phyloP scores from a whole-genome alignment of 805 yeast species.

The Candida koratica region DNA sequence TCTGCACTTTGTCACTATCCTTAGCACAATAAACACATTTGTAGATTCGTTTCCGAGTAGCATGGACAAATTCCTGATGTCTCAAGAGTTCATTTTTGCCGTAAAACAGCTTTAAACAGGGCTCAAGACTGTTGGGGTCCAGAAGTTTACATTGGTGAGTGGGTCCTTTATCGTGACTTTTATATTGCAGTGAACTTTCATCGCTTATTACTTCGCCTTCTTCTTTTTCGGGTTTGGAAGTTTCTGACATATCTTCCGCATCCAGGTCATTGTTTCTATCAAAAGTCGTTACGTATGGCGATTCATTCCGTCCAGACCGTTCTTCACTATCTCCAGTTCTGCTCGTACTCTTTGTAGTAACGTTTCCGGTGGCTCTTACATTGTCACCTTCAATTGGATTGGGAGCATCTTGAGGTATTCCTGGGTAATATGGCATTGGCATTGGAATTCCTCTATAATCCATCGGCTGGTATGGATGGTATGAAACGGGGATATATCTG shows the following conservation, averaged over 20 bases:
- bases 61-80: slow-evolving; percentile 46
- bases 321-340: background rate
- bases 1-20: slow-evolving; percentile 32
- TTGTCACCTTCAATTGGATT: background rate
- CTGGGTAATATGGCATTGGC: slow-evolving; percentile 2
- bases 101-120: slow-evolving; percentile 39
- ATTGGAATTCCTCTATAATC: slow-evolving; percentile 3
- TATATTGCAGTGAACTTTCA: background rate
- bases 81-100: slow-evolving; percentile 42
- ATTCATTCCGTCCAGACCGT: background rate
- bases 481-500: slow-evolving; percentile 4
- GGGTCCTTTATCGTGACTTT: slow-evolving; percentile 1
- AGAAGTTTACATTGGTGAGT: slow-evolving; percentile 41
- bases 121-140: slow-evolving; percentile 29
- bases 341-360: background rate
- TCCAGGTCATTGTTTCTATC: background rate
- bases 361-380: too few relatives aligned
- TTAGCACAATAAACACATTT: slow-evolving; percentile 38
- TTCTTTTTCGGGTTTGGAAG: background rate
- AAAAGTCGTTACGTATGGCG: too few relatives aligned
- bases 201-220: slow-evolving; percentile 4
- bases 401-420: background rate
- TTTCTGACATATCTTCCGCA: slow-evolving; percentile 1
- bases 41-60: slow-evolving; percentile 39
- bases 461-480: slow-evolving; percentile 4